A percentile compares a stretch with the other conserved stretches of the same genome.
Evolutionary conservation across 225 moss, liverwort and hornwort genomes (phyloP).

Genomic region (Pseudisothecium myosuroides): DNA sequence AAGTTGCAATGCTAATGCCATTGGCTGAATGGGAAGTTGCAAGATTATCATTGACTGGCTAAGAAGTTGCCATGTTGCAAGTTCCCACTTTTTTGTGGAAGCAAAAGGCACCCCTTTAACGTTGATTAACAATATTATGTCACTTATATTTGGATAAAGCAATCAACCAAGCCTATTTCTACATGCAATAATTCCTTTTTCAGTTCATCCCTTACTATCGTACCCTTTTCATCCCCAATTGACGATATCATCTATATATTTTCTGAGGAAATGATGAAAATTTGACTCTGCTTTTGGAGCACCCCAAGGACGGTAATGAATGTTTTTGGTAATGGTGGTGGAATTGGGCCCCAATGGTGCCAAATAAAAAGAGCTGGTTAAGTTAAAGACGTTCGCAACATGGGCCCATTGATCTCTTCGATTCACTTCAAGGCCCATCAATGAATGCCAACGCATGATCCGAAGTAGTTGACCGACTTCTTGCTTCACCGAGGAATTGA

Average conservation of each 20-base stretch:
- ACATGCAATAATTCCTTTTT: no score
- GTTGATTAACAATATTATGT: no score
- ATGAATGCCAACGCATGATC: neutral
- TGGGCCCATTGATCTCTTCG: neutral
- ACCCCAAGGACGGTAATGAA: neutral
- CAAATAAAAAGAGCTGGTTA: neutral
- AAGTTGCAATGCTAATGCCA: no score
- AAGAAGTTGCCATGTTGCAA: no score
- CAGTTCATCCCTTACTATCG: no score
- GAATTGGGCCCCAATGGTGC: neutral
- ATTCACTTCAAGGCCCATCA: neutral
- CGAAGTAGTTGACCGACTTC: neutral
- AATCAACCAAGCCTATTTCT: neutral
- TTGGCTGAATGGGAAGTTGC: no score
- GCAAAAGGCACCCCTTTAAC: no score
- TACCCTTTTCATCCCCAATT: neutral
- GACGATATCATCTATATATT: no score
- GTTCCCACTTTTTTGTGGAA: no score
- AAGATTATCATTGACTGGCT: no score
- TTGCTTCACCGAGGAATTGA: neutral
- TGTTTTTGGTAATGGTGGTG: neutral
- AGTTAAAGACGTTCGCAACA: neutral
- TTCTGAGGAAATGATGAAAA: neutral
- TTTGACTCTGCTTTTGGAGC: neutral
- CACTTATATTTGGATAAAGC: neutral